These are phyloP conservation scores for Triticum timopheevii DNA, from an alignment of 176 grass and related monocot genomes.

Conservation along the genomic window DNA sequence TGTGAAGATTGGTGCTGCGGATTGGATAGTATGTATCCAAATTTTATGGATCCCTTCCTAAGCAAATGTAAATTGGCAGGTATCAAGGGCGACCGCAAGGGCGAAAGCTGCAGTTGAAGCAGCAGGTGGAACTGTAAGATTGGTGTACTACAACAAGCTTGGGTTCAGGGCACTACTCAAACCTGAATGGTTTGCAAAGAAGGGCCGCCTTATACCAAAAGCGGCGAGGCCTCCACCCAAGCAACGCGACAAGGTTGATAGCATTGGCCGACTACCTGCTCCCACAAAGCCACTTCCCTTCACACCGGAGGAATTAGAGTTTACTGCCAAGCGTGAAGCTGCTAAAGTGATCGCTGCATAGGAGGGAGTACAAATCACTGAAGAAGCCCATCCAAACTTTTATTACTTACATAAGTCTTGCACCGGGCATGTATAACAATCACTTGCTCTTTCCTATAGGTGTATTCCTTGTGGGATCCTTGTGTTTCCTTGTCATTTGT, in stretches of 20 bases:
- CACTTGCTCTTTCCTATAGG: neutral
- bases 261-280: slow-evolving; percentile 79
- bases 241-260: slow-evolving; percentile 76
- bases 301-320: slow-evolving; percentile 50
- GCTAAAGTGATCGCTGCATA: slow-evolving; percentile 20
- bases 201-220: slow-evolving; percentile 77
- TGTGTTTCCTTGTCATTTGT: neutral
- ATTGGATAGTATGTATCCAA: neutral
- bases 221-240: slow-evolving; percentile 85
- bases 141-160: slow-evolving; percentile 93
- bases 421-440: slow-evolving; percentile 7
- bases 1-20: neutral
- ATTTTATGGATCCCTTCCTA: neutral
- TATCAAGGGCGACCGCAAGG: slow-evolving; percentile 65
- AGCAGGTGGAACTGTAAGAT: slow-evolving; percentile 76
- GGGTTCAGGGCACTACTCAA: slow-evolving; percentile 86
- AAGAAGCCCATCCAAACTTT: neutral
- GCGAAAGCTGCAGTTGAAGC: slow-evolving; percentile 84
- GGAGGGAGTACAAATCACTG: neutral
- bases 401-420: neutral
- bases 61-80: slow-evolving; percentile 29
- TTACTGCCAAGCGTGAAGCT: slow-evolving; percentile 42
- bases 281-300: slow-evolving; percentile 82
- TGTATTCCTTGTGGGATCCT: neutral
- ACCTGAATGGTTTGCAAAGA: slow-evolving; percentile 94